Conservation (phyloP, 2,329 filamentous ascomycete genomes). For the Orbilia javanica region DNA sequence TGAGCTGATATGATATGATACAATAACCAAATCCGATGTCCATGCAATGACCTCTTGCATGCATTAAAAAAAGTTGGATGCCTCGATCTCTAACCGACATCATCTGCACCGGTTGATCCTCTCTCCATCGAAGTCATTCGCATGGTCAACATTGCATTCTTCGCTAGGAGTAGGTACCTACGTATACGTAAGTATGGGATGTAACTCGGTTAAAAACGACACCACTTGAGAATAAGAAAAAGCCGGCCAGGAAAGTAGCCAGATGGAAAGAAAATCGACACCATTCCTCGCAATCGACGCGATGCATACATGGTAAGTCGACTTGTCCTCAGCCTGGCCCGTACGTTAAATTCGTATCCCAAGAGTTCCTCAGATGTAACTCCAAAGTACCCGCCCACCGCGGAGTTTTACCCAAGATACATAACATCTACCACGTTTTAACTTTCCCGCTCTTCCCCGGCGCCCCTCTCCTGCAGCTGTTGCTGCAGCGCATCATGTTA, state of each 20-base stretch:
- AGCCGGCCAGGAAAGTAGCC: slow-evolving; percentile 9
- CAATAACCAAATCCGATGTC: not conserved
- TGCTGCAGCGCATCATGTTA: slow-evolving; percentile 3
- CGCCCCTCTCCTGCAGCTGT: no score
- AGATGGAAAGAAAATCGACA: not conserved
- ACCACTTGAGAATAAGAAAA: no score
- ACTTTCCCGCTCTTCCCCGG: slow-evolving; percentile 1
- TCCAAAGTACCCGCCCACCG: slow-evolving; percentile 20
- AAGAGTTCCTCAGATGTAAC: not conserved
- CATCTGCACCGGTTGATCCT: not conserved
- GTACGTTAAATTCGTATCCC: no score
- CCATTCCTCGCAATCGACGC: slow-evolving; percentile 29
- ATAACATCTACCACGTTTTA: slow-evolving; percentile 13
- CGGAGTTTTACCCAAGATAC: slow-evolving; percentile 30
- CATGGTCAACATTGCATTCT: no score
- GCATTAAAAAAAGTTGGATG: slow-evolving; percentile 19
- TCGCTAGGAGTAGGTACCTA: slow-evolving; percentile 1
- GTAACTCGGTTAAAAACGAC: slow-evolving; percentile 50
- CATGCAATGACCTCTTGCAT: slow-evolving; percentile 3
- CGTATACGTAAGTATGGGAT: no score
- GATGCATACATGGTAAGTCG: not conserved
- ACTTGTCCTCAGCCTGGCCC: not conserved
- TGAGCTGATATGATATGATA: not conserved
- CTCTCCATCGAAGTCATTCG: slow-evolving; percentile 14
- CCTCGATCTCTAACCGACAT: slow-evolving; percentile 21